A percentile compares a stretch with the other conserved stretches of the same genome.
Evolutionary conservation across 768 basidiomycete genomes (phyloP).

Genomic region (Lactarius deliciosus): DNA sequence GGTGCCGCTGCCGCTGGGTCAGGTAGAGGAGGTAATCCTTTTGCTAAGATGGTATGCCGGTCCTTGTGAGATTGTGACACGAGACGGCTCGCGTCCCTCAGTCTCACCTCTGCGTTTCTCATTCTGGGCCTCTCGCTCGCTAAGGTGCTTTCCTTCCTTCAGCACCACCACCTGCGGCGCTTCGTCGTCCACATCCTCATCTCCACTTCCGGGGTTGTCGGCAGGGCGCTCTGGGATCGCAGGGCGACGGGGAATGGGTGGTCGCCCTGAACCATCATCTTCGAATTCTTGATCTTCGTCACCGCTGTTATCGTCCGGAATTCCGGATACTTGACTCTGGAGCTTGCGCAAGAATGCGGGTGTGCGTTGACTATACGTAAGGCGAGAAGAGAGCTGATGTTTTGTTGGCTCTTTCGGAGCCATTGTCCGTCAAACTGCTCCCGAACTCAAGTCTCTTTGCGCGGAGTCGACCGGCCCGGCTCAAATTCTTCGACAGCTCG

Average conservation of each 20-base stretch:
- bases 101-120: constrained; percentile 66
- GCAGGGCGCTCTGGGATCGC: constrained; percentile 67
- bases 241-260: constrained; percentile 73
- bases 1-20: constrained; percentile 32
- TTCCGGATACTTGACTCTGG: constrained; percentile 60
- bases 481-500: neutral
- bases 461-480: constrained; percentile 2
- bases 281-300: constrained; percentile 57
- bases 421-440: constrained; percentile 32
- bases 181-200: constrained; percentile 66
- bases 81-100: constrained; percentile 1
- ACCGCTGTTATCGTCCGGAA: constrained; percentile 42
- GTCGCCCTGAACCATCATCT: constrained; percentile 64
- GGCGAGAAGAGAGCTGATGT: constrained; percentile 68
- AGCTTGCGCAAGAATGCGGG: constrained; percentile 68
- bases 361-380: constrained; percentile 58
- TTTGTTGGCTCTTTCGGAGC: constrained; percentile 62
- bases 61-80: constrained; percentile 14
- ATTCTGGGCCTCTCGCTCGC: constrained; percentile 74
- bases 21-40: constrained; percentile 57
- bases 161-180: constrained; percentile 87
- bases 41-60: constrained; percentile 42
- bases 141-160: constrained; percentile 85
- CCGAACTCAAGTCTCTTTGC: neutral
- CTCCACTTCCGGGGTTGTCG: constrained; percentile 69